Base-by-base conservation (phyloP, 2,329 filamentous ascomycete genomes). In the Bipolaris oryzae region DNA sequence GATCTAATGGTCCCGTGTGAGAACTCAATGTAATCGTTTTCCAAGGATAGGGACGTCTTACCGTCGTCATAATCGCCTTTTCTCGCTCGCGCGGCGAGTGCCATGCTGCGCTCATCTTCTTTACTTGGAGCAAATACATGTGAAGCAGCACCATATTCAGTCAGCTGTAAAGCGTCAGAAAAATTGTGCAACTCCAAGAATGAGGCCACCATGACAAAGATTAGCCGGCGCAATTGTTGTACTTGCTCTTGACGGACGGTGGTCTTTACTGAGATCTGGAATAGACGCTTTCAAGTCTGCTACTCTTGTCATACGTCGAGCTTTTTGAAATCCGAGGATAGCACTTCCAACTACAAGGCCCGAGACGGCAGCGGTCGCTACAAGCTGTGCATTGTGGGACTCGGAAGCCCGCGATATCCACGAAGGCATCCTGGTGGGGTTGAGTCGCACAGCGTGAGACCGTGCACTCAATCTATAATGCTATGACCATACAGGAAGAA, bases 11-110 rank as follows among this genome's bases (percentile, higher is more conserved):
- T 21, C 15, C 33, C 21, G 43, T 57, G 33, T 57, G 33, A 58
- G 59, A 43, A 34, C 11, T 41, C 53, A 38, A 49, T 16, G 31
- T 16, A 21, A 18, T 28, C 16, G 25, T 18, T 28, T 53, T 21
- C 18, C 16, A 9, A 13, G 25, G 21, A 16, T 7, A 16, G 31
- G 18, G 41, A 56, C 43, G 16, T 51, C 47, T n/a, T 59, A 84
- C 83, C 84, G 63, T 88, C 84, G 72, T 88, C 85, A 60, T 88
- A 89, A 66, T 88, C 85, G 20, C 86, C 86, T 63, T 82, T 79
- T 59, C 85, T 81, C 37, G 86, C 86, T 67, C 85, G 79, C 52
- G 81, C 79, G 38, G 86, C 86, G 42, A 88, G 79, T 55, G 81
- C 82, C 54, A 83, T 81, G 63, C 83, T 82, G 59, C 82, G 79